These are phyloP conservation scores for Teratosphaeriaceae sp. DNA, from an alignment of 2,329 filamentous ascomycete genomes.

Conservation along the genomic window DNA sequence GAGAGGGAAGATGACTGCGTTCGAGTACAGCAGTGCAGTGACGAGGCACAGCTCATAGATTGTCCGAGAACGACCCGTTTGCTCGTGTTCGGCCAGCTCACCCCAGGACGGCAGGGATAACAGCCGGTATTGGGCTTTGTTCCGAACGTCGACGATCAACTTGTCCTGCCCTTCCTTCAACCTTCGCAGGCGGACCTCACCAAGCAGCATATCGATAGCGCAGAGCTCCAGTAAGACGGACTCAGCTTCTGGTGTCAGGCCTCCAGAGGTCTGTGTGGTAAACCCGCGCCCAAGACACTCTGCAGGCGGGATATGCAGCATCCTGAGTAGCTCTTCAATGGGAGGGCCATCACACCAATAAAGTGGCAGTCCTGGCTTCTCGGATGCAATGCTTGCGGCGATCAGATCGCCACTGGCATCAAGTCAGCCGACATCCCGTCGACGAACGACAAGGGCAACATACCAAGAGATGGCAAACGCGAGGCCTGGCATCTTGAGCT, in stretches of 20 bases:
- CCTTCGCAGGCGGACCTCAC: neutral
- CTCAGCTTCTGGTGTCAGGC: neutral
- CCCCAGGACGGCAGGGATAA: neutral
- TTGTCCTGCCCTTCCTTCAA: neutral
- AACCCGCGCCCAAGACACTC: neutral
- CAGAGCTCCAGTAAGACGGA: neutral
- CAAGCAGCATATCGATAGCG: neutral
- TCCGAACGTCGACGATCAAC: neutral
- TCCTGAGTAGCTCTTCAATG: neutral
- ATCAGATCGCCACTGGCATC: constrained; percentile 1
- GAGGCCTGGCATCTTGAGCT: neutral
- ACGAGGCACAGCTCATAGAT: neutral
- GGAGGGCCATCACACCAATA: neutral
- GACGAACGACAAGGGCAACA: neutral
- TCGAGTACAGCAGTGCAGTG: neutral
- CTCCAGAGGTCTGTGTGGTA: neutral
- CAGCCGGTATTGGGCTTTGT: neutral
- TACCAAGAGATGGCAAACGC: constrained; percentile 1
- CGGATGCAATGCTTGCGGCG: neutral
- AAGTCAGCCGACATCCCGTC: neutral
- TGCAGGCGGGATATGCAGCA: neutral
- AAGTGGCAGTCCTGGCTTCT: neutral
- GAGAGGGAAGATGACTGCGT: neutral
- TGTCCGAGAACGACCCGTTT: neutral
- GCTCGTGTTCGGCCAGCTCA: neutral